A percentile compares a stretch with the other conserved stretches of the same genome.
These are phyloP conservation scores for Kwoniella bestiolae DNA, from an alignment of 768 basidiomycete species.

Conservation along the genomic window DNA sequence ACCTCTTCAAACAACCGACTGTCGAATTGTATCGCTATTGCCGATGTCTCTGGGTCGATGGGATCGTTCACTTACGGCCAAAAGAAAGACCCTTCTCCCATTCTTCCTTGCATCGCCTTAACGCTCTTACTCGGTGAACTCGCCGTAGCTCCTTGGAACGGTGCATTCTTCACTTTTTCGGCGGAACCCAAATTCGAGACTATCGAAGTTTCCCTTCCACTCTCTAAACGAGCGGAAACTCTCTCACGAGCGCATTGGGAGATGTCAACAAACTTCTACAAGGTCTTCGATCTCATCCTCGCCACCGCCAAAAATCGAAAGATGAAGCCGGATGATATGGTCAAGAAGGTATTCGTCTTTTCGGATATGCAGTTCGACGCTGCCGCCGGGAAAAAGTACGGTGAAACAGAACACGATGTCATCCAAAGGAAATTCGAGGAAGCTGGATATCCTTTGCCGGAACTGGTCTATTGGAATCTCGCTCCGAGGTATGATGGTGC, in stretches of 20 bases:
- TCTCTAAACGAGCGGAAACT: slow-evolving; percentile 54
- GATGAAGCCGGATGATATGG: slow-evolving; percentile 71
- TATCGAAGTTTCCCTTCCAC: slow-evolving; percentile 58
- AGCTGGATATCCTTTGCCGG: slow-evolving; percentile 73
- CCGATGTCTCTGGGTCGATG: slow-evolving; percentile 79
- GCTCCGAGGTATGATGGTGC: slow-evolving; percentile 27
- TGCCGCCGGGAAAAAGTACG: slow-evolving; percentile 25
- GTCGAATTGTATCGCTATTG: slow-evolving; percentile 69
- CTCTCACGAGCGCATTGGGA: slow-evolving; percentile 62
- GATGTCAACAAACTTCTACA: slow-evolving; percentile 68
- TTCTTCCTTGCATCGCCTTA: slow-evolving; percentile 68
- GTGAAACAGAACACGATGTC: slow-evolving; percentile 69
- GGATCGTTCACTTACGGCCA: slow-evolving; percentile 50
- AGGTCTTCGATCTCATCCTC: slow-evolving; percentile 63
- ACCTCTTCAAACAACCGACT: slow-evolving; percentile 63
- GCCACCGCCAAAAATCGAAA: slow-evolving; percentile 66
- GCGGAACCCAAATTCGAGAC: slow-evolving; percentile 61
- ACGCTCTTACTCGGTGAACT: slow-evolving; percentile 70
- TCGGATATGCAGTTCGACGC: slow-evolving; percentile 78
- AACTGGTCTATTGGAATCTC: slow-evolving; percentile 76
- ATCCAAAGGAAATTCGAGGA: slow-evolving; percentile 64
- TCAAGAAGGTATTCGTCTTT: slow-evolving; percentile 76
- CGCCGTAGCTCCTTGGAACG: slow-evolving; percentile 68
- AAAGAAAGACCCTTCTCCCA: slow-evolving; percentile 58
- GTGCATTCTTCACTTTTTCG: slow-evolving; percentile 74